A percentile compares a stretch with the other conserved stretches of the same genome.
These are phyloP conservation scores for Hirschioporus abietinus DNA, from an alignment of 768 basidiomycete genomes.

Conservation along the genomic window DNA sequence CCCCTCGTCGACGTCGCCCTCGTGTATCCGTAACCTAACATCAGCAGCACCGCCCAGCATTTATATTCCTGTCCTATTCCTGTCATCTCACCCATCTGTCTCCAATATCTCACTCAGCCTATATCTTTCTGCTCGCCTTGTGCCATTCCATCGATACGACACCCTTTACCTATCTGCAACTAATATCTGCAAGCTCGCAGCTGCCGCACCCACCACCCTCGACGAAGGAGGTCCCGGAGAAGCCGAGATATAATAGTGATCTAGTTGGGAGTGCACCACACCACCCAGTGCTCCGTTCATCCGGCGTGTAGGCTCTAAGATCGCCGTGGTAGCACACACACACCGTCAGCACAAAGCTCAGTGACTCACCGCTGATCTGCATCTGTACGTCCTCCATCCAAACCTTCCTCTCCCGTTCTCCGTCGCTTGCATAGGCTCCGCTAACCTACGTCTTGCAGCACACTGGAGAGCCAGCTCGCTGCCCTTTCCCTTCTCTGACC, in stretches of 20 bases:
- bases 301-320: neutral
- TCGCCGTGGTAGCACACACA: neutral
- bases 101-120: neutral
- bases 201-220: neutral
- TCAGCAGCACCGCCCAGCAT: neutral
- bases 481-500: neutral
- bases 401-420: neutral
- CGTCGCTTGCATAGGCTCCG: neutral
- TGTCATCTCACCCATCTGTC: conserved; percentile 1
- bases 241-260: neutral
- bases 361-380: conserved; percentile 1
- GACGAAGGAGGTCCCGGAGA: neutral
- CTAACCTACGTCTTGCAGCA: neutral
- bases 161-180: neutral
- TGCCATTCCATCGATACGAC: neutral
- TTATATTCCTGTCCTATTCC: conserved; percentile 1
- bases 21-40: neutral
- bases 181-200: neutral
- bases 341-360: neutral
- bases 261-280: neutral
- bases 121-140: neutral
- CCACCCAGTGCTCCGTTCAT: neutral
- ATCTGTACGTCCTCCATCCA: neutral
- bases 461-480: neutral
- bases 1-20: neutral